Conservation (phyloP, 768 basidiomycete genomes). For the Suillus plorans region DNA sequence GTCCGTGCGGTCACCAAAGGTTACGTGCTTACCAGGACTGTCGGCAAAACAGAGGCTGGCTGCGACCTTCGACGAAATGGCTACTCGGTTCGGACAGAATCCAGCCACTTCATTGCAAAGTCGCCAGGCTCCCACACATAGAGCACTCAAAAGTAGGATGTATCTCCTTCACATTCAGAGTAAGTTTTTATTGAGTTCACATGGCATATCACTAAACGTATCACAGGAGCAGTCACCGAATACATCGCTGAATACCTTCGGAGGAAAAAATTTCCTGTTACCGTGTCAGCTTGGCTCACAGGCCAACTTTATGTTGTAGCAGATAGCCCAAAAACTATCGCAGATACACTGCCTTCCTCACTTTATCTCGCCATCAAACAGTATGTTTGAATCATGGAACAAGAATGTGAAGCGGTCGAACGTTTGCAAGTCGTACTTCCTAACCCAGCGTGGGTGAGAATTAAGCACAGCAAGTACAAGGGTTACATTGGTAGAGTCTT, state of each 20-base stretch:
- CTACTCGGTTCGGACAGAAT: background rate
- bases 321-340: background rate
- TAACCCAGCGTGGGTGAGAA: background rate
- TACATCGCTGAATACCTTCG: background rate
- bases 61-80: background rate
- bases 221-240: constrained; percentile 1
- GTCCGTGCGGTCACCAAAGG: background rate
- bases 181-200: background rate
- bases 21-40: background rate
- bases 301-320: background rate
- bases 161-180: background rate
- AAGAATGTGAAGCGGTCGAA: background rate
- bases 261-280: background rate
- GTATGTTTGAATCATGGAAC: background rate
- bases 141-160: background rate
- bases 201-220: background rate
- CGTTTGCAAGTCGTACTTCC: background rate
- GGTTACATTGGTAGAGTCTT: no score
- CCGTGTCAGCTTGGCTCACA: background rate
- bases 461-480: no score
- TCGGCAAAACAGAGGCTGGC: background rate
- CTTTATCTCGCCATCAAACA: background rate
- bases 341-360: background rate
- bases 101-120: background rate
- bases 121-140: background rate